A percentile compares a stretch with the other conserved stretches of the same genome.
Conservation (phyloP, 352 stramenopile species). For the Globisporangium irregulare region DNA sequence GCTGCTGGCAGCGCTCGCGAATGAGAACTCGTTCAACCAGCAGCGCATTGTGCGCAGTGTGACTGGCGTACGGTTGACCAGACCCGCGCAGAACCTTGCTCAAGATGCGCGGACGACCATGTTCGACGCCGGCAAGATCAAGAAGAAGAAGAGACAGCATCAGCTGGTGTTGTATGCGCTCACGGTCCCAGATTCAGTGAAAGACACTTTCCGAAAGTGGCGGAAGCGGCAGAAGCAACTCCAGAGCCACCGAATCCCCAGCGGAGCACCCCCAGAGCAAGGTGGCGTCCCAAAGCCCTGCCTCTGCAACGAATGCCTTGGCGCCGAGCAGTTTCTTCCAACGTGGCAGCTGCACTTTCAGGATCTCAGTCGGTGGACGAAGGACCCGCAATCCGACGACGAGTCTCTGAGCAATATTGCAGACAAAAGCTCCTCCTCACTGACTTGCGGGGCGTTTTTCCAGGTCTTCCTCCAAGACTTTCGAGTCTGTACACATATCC, state of each 20-base stretch:
- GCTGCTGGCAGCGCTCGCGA: conserved; percentile 34
- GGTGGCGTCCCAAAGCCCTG: conserved; percentile 44
- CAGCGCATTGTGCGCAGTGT: conserved; percentile 36
- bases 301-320: conserved; percentile 53
- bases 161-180: conserved; percentile 27
- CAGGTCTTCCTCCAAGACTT: conserved; percentile 29
- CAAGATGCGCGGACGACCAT: not conserved
- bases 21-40: conserved; percentile 36
- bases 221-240: conserved; percentile 35
- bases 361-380: conserved; percentile 43
- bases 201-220: conserved; percentile 38
- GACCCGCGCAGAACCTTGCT: not conserved
- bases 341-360: conserved; percentile 58
- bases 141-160: conserved; percentile 11
- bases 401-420: not conserved
- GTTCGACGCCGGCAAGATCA: conserved; percentile 19
- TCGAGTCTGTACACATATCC: conserved; percentile 17
- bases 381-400: not conserved
- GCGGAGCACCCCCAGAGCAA: conserved; percentile 28
- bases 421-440: not conserved
- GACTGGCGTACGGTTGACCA: conserved; percentile 23
- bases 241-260: conserved; percentile 31
- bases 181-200: conserved; percentile 31
- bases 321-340: conserved; percentile 37
- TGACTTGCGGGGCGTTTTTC: conserved; percentile 31